Evolutionary conservation across 2,329 filamentous ascomycete genomes (phyloP).

Genomic region (Botrytis tulipae): DNA sequence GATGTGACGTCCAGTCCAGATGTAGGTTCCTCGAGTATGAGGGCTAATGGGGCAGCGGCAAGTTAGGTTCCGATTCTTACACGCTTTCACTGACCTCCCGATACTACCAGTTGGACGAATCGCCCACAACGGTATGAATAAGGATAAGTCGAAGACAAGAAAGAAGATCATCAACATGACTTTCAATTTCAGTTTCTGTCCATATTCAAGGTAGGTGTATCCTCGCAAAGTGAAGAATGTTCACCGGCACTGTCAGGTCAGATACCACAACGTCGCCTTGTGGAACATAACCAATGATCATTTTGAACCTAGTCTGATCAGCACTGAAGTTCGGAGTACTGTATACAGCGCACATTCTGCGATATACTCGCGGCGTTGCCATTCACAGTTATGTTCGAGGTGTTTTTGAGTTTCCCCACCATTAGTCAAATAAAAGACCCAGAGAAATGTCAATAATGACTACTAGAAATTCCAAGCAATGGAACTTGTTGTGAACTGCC

Average conservation of each 20-base stretch:
- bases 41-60: not conserved
- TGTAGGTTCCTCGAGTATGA: not conserved
- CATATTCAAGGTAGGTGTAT: not conserved
- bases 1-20: not conserved
- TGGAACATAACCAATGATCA: not conserved
- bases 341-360: not conserved
- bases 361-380: not conserved
- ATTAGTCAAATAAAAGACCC: not conserved
- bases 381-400: not conserved
- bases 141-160: not conserved
- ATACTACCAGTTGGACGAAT: not conserved
- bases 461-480: not conserved
- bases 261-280: not conserved
- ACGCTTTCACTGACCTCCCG: not conserved
- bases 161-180: not conserved
- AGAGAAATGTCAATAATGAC: not conserved
- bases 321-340: not conserved
- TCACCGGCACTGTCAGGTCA: not conserved
- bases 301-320: not conserved
- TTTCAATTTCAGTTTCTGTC: not conserved
- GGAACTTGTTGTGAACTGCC: not conserved
- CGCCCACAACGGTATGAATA: not conserved
- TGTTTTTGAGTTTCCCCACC: not conserved
- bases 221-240: slow-evolving; percentile 6
- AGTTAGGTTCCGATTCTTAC: slow-evolving; percentile 9